phyloP scores from a whole-genome alignment of 2,329 filamentous ascomycete genomes.

The Nothopassalora personata region DNA sequence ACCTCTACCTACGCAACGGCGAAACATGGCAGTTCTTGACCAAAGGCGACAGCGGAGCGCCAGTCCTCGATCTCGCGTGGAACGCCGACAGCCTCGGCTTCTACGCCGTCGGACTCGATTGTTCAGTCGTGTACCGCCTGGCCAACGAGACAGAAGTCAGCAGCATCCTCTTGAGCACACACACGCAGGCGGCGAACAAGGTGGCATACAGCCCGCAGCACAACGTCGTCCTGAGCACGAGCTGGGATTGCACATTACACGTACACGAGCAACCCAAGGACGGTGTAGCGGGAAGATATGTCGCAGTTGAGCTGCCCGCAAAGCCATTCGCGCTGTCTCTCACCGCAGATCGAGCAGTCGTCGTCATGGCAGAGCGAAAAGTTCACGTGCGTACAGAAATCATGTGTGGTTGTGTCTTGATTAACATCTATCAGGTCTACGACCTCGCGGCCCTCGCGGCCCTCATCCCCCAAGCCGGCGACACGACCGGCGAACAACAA shows the following conservation, averaged over 20 bases:
- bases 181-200: constrained; percentile 67
- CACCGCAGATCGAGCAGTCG: constrained; percentile 80
- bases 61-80: constrained; percentile 88
- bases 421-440: constrained; percentile 52
- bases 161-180: constrained; percentile 66
- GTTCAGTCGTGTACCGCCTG: constrained; percentile 71
- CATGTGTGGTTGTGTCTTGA: too few relatives aligned
- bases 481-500: constrained; percentile 9
- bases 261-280: constrained; percentile 59
- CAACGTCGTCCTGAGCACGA: constrained; percentile 76
- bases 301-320: constrained; percentile 61
- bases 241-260: constrained; percentile 89
- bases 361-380: constrained; percentile 91
- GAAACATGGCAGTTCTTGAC: constrained; percentile 32
- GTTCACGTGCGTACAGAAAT: constrained; percentile 55
- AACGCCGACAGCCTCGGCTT: constrained; percentile 73
- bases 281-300: constrained; percentile 2
- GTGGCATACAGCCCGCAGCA: constrained; percentile 76
- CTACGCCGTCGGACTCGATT: constrained; percentile 81
- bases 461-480: constrained; percentile 45
- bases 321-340: constrained; percentile 82
- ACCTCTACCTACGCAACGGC: constrained; percentile 57
- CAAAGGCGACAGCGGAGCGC: constrained; percentile 60
- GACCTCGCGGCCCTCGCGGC: constrained; percentile 66
- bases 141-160: constrained; percentile 57